Evolutionary conservation across 2,329 filamentous ascomycete species (phyloP), one percentile per base, ranked within the genome.

Genomic region (Scedosporium aurantiacum): DNA sequence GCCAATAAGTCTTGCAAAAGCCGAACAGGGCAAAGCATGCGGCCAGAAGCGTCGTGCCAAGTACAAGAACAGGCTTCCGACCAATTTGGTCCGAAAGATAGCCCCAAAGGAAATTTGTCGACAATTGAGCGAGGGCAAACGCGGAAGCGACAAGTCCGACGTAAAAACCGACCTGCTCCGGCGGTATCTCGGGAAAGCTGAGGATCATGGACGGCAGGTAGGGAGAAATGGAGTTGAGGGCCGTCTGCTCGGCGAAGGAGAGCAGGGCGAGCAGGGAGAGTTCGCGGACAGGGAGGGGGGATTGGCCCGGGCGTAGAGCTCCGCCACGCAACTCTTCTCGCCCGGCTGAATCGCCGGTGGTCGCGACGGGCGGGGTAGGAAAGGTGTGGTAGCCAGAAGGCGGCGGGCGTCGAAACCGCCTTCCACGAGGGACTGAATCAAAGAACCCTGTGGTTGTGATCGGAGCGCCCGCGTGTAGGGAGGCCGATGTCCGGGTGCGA

Each of bases 121-220:
- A 83, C 65, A 97, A 87, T 74, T 99, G 94, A 10, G 94, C 93
- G 63, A 96, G 76, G 3, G 94, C 94, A 72, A 99, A 99, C 0
- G 90, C 83, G 6, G 91, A 96, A 1, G 93, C 94, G 57, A 97
- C 87, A 56, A 91, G 79, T 14, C 94, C 94, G 0, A 97, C 91
- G 70, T 96, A 97, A 50, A 97, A 71, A 1, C 93, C 94, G 37
- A 88, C 87, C 67, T 91, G 78, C 5, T 78, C 79, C 1, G 81
- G 74, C 21, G 88, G 82, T 21, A 97, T 87, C 64, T 90, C 90
- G 1, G 90, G 89, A 71, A 97, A 97, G 1, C 85, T 86, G 23
- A 85, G 83, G 1, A 92, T 87, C 93, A 99, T 97, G 67, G 91
- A 84, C 0, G 94, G 94, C 1, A 99, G 83, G 73, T 99, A 99